Evolutionary conservation across 1,139 yeast genomes (phyloP), one percentile per base, ranked within the genome.

Genomic region (Insectozyma bohioensis): DNA sequence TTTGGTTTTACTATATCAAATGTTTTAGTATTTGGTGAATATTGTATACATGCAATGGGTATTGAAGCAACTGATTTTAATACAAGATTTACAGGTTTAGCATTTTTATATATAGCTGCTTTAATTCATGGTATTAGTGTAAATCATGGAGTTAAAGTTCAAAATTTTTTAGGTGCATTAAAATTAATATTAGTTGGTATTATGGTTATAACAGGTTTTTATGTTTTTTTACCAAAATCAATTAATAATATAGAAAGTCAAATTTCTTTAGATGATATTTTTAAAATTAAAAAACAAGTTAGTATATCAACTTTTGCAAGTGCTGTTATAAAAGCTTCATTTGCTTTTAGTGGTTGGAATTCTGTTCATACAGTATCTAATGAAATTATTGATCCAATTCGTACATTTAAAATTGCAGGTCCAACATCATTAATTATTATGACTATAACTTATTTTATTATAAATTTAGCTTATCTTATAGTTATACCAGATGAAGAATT

Each of bases 1-100:
- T 79, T 80, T 49, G 90, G 90, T 0, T 75, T 80, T 46, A 70
- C 80, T 8, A 63, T 82, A 26, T 74, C 85, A 28, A 80, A 80
- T 48, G 71, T 85, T 0, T 68, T 83, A 38, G 78, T 83, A 1
- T 82, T 83, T 61, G 90, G 90, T 3, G 82, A 82, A 51, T 83
- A 83, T 49, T 56, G 72, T 17, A 54, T 81, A 16, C 70, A 67
- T 38, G 66, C 80, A 0, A 39, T 76, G 12, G 80, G 78, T 0
- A 47, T 67, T 18, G 54, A 53, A 12, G 53, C 58, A 5, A 56
- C 67, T 2, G 69, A 70, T 13, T 60, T 61, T 20, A 58, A 57
- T 16, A 62, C 61, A 7, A 67, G 78, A 39, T 37, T 58, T 20
- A 55, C 70, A 3, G 84, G 80, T 2, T 53, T 75, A 13, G 35